phyloP scores from a whole-genome alignment of 441 rosid species.

The Theobroma grandiflorum region DNA sequence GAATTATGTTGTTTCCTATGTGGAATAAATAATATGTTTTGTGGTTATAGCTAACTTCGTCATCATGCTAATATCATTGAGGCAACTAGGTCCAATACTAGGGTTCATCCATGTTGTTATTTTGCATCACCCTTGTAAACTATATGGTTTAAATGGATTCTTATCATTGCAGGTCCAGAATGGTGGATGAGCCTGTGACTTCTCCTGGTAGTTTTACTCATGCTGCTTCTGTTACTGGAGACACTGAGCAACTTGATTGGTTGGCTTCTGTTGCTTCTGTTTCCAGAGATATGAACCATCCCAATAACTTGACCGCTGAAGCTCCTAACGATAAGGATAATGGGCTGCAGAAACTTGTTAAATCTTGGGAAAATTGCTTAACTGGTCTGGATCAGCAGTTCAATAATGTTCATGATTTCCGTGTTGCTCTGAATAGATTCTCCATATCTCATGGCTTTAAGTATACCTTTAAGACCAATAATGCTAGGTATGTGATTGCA shows the following conservation, averaged over 20 bases:
- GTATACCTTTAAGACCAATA: conserved; percentile 70
- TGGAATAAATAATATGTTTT: neutral
- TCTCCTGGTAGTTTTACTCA: conserved; percentile 34
- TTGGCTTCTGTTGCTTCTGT: conserved; percentile 41
- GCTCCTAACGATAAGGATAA: conserved; percentile 53
- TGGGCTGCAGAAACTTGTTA: conserved; percentile 45
- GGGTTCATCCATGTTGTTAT: neutral
- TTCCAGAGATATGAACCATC: neutral
- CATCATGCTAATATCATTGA: conserved; percentile 2
- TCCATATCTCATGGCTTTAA: conserved; percentile 72
- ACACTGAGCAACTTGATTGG: conserved; percentile 22
- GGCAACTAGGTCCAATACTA: neutral
- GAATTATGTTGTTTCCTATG: neutral
- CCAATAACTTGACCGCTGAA: conserved; percentile 5
- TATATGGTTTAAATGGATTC: neutral
- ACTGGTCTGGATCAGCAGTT: conserved; percentile 88
- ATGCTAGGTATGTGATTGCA: conserved; percentile 64
- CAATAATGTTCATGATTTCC: conserved; percentile 67
- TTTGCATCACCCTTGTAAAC: conserved; percentile 5
- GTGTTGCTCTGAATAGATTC: conserved; percentile 82
- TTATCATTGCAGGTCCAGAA: conserved; percentile 1
- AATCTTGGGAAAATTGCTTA: conserved; percentile 71
- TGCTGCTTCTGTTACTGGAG: conserved; percentile 30
- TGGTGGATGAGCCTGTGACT: conserved; percentile 14
- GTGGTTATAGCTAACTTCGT: conserved; percentile 14